phyloP scores from a whole-genome alignment of 169 alveolate genomes.

The Blepharisma undulans region DNA sequence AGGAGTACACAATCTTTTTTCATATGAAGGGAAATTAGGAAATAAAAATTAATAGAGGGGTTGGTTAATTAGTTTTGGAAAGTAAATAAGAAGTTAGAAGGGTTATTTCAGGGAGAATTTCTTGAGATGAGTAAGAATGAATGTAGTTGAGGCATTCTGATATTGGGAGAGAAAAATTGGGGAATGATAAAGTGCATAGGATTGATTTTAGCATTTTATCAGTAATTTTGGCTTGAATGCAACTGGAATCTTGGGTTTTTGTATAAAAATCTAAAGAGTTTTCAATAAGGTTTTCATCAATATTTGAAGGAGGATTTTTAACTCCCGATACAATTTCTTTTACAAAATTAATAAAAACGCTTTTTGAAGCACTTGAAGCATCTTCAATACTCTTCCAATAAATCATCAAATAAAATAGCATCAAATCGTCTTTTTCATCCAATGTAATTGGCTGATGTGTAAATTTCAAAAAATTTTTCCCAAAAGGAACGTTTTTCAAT shows the following conservation, averaged over 20 bases:
- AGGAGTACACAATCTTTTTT: conserved; percentile 31
- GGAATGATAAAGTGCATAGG: not conserved
- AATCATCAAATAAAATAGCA: not conserved
- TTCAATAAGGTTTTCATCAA: not conserved
- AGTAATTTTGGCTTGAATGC: not conserved
- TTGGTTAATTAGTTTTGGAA: not conserved
- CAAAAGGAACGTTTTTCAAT: not conserved
- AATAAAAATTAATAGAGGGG: not conserved
- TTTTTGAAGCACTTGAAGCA: not conserved
- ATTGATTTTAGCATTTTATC: not conserved
- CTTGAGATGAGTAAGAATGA: not conserved
- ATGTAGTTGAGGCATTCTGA: not conserved
- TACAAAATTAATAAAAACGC: not conserved
- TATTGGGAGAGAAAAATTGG: not conserved
- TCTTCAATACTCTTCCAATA: not conserved
- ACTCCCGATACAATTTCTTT: not conserved
- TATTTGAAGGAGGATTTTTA: not conserved
- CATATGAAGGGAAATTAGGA: conserved; percentile 9
- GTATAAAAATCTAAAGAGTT: not conserved
- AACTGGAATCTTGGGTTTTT: not conserved
- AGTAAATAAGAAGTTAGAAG: not conserved
- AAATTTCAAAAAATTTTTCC: not conserved
- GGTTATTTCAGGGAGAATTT: not conserved
- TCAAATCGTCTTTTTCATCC: not conserved
- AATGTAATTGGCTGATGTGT: not conserved